These are phyloP conservation scores for Aureobasidium pullulans DNA, from an alignment of 2,329 filamentous ascomycete species.

Conservation along the genomic window DNA sequence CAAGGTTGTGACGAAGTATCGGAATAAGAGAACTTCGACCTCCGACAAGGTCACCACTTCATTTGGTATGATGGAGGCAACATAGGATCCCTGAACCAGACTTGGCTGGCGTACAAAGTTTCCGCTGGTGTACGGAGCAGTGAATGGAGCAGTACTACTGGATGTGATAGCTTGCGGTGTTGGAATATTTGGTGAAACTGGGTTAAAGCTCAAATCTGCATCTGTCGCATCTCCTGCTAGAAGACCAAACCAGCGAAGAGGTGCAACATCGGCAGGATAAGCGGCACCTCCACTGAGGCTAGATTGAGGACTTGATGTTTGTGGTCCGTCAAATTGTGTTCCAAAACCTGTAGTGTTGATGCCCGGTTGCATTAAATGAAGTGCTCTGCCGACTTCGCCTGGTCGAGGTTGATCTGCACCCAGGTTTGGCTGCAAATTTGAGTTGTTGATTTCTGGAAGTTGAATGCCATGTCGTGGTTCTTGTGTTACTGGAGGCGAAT, in stretches of 20 bases:
- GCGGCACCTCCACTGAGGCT: conserved; percentile 23
- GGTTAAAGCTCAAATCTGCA: conserved; percentile 19
- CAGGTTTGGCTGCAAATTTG: no score
- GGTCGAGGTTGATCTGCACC: neutral
- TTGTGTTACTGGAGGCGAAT: neutral
- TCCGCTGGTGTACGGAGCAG: neutral
- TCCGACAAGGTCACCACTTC: conserved; percentile 21
- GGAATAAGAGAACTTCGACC: conserved; percentile 29
- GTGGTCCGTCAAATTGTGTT: neutral
- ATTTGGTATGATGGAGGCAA: neutral
- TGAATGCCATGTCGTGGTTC: neutral
- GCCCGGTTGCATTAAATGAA: neutral
- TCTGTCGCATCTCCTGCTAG: conserved; percentile 35
- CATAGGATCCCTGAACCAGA: conserved; percentile 1
- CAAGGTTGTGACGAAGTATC: conserved; percentile 28
- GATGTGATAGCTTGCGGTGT: neutral
- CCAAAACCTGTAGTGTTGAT: neutral
- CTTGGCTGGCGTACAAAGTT: conserved; percentile 17
- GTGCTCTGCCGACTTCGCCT: neutral
- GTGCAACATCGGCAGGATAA: conserved; percentile 37
- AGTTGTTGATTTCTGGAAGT: neutral
- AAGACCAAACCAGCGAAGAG: conserved; percentile 43
- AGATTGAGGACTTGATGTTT: conserved; percentile 16
- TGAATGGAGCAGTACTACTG: neutral
- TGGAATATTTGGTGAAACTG: neutral